Percentiles rank a stretch among this genome's conserved stretches.
Conservation (phyloP, 2,329 filamentous ascomycete genomes). For the Ceratocystiopsis minuta region DNA sequence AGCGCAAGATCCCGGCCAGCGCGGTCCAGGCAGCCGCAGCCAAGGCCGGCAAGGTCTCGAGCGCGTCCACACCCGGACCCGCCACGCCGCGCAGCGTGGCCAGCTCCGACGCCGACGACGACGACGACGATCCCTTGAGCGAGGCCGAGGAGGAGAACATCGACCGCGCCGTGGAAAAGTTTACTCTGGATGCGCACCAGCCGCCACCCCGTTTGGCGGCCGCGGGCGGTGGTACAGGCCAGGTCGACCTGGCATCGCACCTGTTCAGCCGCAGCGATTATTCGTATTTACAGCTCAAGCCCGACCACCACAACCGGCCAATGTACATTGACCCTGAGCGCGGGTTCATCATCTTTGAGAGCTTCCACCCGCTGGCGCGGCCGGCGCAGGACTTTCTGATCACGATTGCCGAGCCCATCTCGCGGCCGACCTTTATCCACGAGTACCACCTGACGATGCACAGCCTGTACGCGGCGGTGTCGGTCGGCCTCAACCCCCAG, state of each 20-base stretch:
- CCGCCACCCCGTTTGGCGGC: neutral
- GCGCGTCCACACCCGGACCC: slow-evolving; percentile 41
- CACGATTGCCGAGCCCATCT: slow-evolving; percentile 85
- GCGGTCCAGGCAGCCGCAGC: slow-evolving; percentile 21
- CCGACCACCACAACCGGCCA: slow-evolving; percentile 75
- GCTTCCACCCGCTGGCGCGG: slow-evolving; percentile 72
- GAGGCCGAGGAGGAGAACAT: slow-evolving; percentile 36
- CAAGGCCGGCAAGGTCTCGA: slow-evolving; percentile 39
- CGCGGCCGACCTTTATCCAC: slow-evolving; percentile 76
- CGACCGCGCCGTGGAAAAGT: slow-evolving; percentile 40
- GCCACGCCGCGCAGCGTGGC: slow-evolving; percentile 40
- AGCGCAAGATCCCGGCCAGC: slow-evolving; percentile 45
- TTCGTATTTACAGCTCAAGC: slow-evolving; percentile 64
- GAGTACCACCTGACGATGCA: slow-evolving; percentile 86
- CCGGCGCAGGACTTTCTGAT: slow-evolving; percentile 90
- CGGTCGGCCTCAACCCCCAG: slow-evolving; percentile 72
- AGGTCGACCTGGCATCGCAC: slow-evolving; percentile 14
- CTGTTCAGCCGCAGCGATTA: slow-evolving; percentile 41
- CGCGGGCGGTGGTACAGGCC: neutral
- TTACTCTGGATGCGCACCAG: slow-evolving; percentile 30
- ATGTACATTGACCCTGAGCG: slow-evolving; percentile 84
- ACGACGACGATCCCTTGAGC: slow-evolving; percentile 31
- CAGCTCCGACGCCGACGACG: slow-evolving; percentile 34
- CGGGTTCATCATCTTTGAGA: slow-evolving; percentile 81
- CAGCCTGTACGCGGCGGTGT: slow-evolving; percentile 87